Conservation (phyloP, 139 green algal species). For the Picochlorum sp. region DNA sequence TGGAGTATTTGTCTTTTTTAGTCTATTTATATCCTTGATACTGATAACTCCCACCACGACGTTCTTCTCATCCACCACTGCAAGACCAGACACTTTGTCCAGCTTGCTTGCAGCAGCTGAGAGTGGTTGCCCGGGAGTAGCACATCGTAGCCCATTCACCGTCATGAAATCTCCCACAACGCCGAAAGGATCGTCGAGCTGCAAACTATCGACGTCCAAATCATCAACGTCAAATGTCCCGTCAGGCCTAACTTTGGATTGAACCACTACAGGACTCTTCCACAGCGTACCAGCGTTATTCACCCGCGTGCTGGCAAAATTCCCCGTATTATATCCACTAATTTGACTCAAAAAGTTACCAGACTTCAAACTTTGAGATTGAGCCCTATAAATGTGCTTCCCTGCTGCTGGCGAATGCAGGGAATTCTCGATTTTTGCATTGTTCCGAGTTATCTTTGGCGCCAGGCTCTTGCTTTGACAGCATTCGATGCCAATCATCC, state of each 20-base stretch:
- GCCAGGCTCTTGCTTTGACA: no score
- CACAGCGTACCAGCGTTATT: no score
- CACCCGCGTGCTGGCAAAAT: no score
- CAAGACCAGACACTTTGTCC: constrained; percentile 44
- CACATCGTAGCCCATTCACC: constrained; percentile 1
- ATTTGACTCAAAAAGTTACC: no score
- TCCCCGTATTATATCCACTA: no score
- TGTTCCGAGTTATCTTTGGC: no score
- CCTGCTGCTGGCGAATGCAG: no score
- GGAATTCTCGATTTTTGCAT: no score
- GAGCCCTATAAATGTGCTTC: no score
- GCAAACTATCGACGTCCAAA: constrained; percentile 1
- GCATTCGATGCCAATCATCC: no score
- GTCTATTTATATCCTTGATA: constrained; percentile 53
- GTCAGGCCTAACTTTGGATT: neutral
- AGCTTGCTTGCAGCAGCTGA: constrained; percentile 18
- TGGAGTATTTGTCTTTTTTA: constrained; percentile 28
- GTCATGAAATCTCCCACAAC: constrained; percentile 22
- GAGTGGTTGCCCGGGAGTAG: constrained; percentile 19
- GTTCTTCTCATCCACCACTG: constrained; percentile 42
- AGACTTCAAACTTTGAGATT: no score
- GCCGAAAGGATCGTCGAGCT: constrained; percentile 8
- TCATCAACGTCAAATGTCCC: constrained; percentile 7
- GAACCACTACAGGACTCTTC: neutral
- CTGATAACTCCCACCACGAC: constrained; percentile 51